Evolutionary conservation across 345 rosid species (phyloP).

Genomic region (Hibiscus tridactylites): DNA sequence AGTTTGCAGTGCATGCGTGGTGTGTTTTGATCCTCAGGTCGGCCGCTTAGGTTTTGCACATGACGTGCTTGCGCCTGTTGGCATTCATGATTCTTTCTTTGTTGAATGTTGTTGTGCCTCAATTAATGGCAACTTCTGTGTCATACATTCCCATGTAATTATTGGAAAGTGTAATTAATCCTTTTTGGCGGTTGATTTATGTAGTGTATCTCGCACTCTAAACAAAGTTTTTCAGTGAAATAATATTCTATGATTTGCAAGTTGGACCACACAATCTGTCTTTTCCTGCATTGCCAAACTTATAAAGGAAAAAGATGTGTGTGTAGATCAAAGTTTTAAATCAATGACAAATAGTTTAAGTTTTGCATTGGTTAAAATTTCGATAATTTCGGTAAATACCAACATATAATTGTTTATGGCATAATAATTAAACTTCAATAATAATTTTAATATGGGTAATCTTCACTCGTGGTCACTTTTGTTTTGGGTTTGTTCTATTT

Average conservation of each 20-base stretch:
- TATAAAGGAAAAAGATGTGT: not conserved
- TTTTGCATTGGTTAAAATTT: no score
- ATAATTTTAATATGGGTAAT: no score
- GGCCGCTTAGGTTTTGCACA: no score
- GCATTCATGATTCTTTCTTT: conserved; percentile 1
- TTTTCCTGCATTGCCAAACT: not conserved
- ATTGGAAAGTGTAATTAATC: conserved; percentile 13
- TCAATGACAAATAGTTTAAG: no score
- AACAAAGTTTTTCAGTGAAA: not conserved
- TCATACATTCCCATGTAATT: conserved; percentile 5
- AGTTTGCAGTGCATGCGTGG: conserved; percentile 7
- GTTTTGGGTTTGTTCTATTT: no score
- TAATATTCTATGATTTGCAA: not conserved
- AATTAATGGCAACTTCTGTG: not conserved
- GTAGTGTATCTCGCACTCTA: not conserved
- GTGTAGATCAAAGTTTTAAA: not conserved
- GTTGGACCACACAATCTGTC: not conserved
- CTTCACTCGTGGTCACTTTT: no score
- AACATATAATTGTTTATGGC: no score
- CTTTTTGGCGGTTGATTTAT: conserved; percentile 9
- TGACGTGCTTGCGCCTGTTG: not conserved
- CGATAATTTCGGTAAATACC: no score
- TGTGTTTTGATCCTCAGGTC: no score
- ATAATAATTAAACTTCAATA: no score
- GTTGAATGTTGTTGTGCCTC: not conserved